These are phyloP conservation scores for Entomortierella chlamydospora DNA, from an alignment of 192 early-diverging fungal species.

Conservation along the genomic window DNA sequence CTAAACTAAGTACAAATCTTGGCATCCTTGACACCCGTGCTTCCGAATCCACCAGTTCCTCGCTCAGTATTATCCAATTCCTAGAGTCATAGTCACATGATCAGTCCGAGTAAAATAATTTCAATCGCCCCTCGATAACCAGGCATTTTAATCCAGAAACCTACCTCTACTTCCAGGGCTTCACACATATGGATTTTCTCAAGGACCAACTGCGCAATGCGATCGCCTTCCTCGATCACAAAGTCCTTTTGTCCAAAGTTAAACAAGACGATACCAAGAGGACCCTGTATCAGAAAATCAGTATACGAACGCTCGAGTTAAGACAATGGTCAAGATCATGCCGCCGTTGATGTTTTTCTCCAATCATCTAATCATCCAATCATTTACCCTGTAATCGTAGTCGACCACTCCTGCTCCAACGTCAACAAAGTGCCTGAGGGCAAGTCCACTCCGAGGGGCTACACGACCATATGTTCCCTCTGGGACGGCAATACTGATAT, in stretches of 20 bases:
- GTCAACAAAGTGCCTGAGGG: constrained; percentile 91
- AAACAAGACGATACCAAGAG: constrained; percentile 87
- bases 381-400: constrained; percentile 68
- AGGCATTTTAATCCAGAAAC: neutral
- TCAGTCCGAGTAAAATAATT: too few relatives aligned
- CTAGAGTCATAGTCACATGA: constrained; percentile 6
- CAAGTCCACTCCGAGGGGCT: constrained; percentile 92
- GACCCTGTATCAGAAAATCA: constrained; percentile 58
- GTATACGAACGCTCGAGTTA: neutral
- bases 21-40: constrained; percentile 65
- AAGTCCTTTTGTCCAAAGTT: constrained; percentile 83
- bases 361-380: too few relatives aligned
- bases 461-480: constrained; percentile 93
- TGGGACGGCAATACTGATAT: constrained; percentile 87
- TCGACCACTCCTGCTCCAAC: constrained; percentile 94
- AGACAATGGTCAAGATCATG: too few relatives aligned
- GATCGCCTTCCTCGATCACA: constrained; percentile 87
- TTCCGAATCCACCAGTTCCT: constrained; percentile 77
- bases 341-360: too few relatives aligned
- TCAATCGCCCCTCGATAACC: too few relatives aligned
- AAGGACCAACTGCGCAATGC: constrained; percentile 95
- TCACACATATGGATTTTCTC: constrained; percentile 87
- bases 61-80: constrained; percentile 66
- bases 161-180: constrained; percentile 82
- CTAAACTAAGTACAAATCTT: neutral